These are phyloP conservation scores for Ophiostoma tasmaniense DNA, from an alignment of 2,329 filamentous ascomycete genomes.

Conservation along the genomic window DNA sequence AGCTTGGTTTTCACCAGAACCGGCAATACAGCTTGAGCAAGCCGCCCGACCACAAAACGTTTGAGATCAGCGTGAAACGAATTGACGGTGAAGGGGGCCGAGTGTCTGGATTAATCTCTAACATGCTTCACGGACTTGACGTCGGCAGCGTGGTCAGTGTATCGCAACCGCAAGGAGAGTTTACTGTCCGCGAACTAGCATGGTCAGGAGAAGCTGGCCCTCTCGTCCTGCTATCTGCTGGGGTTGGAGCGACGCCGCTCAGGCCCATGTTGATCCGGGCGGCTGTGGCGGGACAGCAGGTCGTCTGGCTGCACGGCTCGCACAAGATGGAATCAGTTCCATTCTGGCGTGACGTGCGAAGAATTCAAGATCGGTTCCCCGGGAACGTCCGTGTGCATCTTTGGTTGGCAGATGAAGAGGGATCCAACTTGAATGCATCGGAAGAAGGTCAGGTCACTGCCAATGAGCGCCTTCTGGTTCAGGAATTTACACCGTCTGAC, in stretches of 20 bases:
- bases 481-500: conserved; percentile 47
- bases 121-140: conserved; percentile 40
- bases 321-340: conserved; percentile 43
- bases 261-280: conserved; percentile 55
- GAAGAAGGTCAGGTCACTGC: background rate
- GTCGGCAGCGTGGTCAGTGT: conserved; percentile 47
- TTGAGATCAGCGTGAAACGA: conserved; percentile 67
- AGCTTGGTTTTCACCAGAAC: conserved; percentile 56
- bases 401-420: conserved; percentile 26
- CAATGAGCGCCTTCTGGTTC: conserved; percentile 43
- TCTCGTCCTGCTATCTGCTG: conserved; percentile 57
- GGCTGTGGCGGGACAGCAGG: conserved; percentile 31
- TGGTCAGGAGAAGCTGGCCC: conserved; percentile 33
- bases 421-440: background rate
- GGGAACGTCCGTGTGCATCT: conserved; percentile 48
- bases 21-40: conserved; percentile 59
- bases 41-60: background rate
- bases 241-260: conserved; percentile 60
- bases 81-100: conserved; percentile 36
- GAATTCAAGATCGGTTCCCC: background rate
- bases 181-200: conserved; percentile 39
- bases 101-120: conserved; percentile 43
- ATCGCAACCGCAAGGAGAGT: conserved; percentile 50
- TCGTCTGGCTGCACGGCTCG: conserved; percentile 57
- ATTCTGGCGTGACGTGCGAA: conserved; percentile 31